Evolutionary conservation across 2,329 filamentous ascomycete genomes (phyloP).

Genomic region (Colletotrichum salicis): DNA sequence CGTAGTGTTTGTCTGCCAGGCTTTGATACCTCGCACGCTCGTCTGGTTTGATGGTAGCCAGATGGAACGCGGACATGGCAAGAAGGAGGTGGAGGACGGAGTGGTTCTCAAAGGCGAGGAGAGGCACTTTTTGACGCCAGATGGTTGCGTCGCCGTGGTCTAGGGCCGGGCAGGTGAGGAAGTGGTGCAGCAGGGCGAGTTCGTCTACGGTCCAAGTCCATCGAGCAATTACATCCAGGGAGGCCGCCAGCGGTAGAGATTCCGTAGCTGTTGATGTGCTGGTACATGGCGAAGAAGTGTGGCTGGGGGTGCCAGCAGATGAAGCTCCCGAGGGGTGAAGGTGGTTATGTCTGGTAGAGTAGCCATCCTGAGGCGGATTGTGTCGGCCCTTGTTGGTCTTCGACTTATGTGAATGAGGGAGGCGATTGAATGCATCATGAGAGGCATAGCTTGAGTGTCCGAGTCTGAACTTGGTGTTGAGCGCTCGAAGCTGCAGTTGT

Average conservation of each 20-base stretch:
- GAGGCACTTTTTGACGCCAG: constrained; percentile 32
- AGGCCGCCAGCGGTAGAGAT: no score
- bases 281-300: not conserved
- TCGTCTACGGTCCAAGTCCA: constrained; percentile 28
- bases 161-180: constrained; percentile 8
- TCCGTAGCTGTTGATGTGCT: not conserved
- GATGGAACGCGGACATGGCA: constrained; percentile 14
- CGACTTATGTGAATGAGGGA: not conserved
- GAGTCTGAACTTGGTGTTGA: not conserved
- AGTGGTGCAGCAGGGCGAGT: constrained; percentile 31
- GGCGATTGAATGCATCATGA: not conserved
- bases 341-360: no score
- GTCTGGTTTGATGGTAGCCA: not conserved
- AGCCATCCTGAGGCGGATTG: no score
- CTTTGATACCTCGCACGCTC: not conserved
- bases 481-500: constrained; percentile 1
- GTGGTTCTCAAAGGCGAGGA: constrained; percentile 28
- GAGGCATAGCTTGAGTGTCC: no score
- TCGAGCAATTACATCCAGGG: not conserved
- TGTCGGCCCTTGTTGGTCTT: not conserved
- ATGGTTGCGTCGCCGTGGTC: constrained; percentile 3
- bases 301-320: no score
- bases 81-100: constrained; percentile 32
- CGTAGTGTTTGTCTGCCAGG: constrained; percentile 32
- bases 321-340: no score